phyloP scores from a whole-genome alignment of 2,329 filamentous ascomycete species.

The Aspergillaceae sp. region DNA sequence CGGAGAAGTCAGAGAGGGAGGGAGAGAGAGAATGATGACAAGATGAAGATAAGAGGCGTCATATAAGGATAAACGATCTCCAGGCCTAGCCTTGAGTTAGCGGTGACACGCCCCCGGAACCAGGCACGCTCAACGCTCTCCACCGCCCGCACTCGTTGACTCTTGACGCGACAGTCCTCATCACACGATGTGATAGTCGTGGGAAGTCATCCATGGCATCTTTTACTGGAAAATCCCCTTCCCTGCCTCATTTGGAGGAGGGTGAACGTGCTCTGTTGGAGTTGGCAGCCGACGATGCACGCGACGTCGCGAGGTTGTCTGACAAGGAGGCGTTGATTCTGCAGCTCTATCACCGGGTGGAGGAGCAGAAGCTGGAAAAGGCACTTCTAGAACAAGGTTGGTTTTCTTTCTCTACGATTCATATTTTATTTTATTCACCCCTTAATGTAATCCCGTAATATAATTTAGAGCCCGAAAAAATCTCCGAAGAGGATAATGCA shows the following conservation, averaged over 20 bases:
- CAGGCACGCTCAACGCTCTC: conserved; percentile 7
- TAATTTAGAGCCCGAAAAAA: conserved; percentile 23
- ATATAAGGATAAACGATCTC: conserved; percentile 2
- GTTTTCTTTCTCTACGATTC: conserved; percentile 2
- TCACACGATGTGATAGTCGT: conserved; percentile 22
- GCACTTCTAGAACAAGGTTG: conserved; percentile 50
- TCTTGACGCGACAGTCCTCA: conserved; percentile 1
- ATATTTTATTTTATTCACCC: background rate
- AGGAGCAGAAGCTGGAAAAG: conserved; percentile 63
- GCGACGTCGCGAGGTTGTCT: conserved; percentile 50
- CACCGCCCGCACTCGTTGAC: conserved; percentile 1
- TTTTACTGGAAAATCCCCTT: conserved; percentile 14
- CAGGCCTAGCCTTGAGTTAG: conserved; percentile 5
- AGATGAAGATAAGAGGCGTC: background rate
- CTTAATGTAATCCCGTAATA: background rate
- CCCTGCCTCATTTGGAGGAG: conserved; percentile 24
- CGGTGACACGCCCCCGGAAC: conserved; percentile 11
- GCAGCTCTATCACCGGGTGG: conserved; percentile 61
- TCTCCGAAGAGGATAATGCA: conserved; percentile 45
- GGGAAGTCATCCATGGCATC: conserved; percentile 27
- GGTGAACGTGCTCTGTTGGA: conserved; percentile 30
- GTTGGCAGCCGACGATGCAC: conserved; percentile 36
- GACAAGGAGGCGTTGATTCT: conserved; percentile 58
- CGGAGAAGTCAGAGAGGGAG: conserved; percentile 4
- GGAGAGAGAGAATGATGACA: background rate